phyloP scores from a whole-genome alignment of 2,329 filamentous ascomycete species.

The Hymenotorrendiella dingleyae region DNA sequence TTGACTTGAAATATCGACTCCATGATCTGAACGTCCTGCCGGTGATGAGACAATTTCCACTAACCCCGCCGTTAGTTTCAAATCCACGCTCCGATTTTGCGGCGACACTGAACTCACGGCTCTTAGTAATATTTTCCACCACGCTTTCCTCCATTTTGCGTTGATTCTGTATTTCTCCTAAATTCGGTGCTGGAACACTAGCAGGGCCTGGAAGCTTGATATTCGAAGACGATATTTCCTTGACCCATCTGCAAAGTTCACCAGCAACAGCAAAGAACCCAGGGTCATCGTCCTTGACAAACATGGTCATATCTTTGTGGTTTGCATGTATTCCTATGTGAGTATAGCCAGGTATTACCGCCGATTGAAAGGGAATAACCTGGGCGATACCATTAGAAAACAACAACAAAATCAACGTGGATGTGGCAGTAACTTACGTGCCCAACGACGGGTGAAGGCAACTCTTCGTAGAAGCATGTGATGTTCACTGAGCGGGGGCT shows the following conservation, averaged over 20 bases:
- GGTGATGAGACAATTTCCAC: no score
- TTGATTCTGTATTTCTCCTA: no score
- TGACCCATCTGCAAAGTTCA: slow-evolving; percentile 8
- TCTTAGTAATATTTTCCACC: no score
- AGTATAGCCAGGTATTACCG: slow-evolving; percentile 28
- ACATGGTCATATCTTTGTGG: slow-evolving; percentile 32
- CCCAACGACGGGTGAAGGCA: slow-evolving; percentile 24
- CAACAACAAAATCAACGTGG: background rate
- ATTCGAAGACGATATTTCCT: no score
- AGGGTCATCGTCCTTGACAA: slow-evolving; percentile 12
- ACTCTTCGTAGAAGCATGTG: slow-evolving; percentile 34
- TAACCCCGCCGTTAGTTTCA: no score
- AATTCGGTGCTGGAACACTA: no score
- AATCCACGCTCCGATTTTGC: no score
- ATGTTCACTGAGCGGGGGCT: slow-evolving; percentile 20
- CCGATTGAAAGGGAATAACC: slow-evolving; percentile 29
- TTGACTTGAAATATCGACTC: no score
- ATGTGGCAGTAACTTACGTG: background rate
- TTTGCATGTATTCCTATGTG: slow-evolving; percentile 30
- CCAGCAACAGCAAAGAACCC: slow-evolving; percentile 13
- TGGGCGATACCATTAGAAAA: background rate
- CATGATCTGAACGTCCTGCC: no score
- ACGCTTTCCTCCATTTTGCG: no score
- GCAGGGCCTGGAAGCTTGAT: no score
- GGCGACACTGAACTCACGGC: no score